Base-by-base conservation (phyloP, 1,284 basidiomycete species). In the Spongiforma sp. region DNA sequence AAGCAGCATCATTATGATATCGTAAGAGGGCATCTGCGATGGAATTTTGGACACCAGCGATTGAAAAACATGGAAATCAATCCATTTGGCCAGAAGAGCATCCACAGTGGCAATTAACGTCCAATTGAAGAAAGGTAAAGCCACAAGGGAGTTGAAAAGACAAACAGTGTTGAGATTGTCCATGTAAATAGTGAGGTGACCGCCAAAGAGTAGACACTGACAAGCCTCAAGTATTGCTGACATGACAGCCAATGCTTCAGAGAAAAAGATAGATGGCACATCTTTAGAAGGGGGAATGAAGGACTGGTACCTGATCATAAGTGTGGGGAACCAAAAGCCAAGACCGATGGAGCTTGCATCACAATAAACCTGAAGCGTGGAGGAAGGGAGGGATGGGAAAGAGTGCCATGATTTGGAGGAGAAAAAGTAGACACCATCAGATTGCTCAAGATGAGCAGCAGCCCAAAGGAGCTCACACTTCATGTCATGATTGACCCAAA, bases 401-500 rank as follows among this genome's bases (percentile, higher is more conserved):
- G 32, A n/a, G n/a, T n/a, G 26, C 79, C 79, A 83, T 1, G 68
- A 64, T 0, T 60, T 15, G 0, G 75, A 66, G 0, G 69, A 32
- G 2, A 83, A 46, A 2, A 84, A 46, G 28, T 66, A 63, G 1
- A 82, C 57, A 0, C 81, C 77, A 9, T 60, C 26, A 0, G 72
- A 69, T 0, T 1, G 0, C 2, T 63, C 33, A 0, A 84, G 41
- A 14, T 76, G 68, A 1, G 71, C 17, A 0, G 69, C 64, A 2
- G 79, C 66, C 82, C 81, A 84, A 0, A 2, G 1, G 0, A 84
- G 66, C 37, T 79, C 75, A 0, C 50, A 32, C 0, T 56, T 54
- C 0, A 82, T 65, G 0, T 63, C 58, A 0, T 61, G 57, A 57
- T 80, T 84, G 30, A 82, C 46, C 56, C 62, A 76, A 1, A 83